A percentile compares a stretch with the other conserved stretches of the same genome.
phyloP scores from a whole-genome alignment of 164 flowering plant genomes.

The Piper longum region DNA sequence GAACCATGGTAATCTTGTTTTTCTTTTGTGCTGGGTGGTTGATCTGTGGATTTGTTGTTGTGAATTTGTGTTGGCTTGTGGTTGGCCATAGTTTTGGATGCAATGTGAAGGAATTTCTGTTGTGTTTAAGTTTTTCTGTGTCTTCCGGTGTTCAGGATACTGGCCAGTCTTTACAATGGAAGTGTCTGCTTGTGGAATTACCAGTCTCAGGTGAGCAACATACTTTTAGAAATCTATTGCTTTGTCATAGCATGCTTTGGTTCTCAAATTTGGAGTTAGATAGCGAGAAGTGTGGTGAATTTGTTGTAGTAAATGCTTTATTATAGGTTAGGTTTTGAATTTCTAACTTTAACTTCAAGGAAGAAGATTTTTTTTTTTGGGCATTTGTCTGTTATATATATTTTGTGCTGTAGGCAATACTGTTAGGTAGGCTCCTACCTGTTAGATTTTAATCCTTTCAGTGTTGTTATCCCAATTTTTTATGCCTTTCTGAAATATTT shows the following conservation, averaged over 20 bases:
- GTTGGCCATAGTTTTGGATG: neutral
- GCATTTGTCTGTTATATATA: too few species aligned
- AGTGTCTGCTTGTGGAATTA: constrained; percentile 80
- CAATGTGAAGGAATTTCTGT: neutral
- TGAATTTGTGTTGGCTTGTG: too few species aligned
- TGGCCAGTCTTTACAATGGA: constrained; percentile 86
- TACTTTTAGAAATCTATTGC: neutral
- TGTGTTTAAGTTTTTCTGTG: neutral
- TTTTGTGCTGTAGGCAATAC: too few species aligned
- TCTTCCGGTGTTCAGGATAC: constrained; percentile 44
- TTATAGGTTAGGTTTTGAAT: too few species aligned
- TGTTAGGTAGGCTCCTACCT: neutral
- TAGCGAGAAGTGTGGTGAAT: too few species aligned
- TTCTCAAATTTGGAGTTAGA: too few species aligned
- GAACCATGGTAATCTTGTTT: constrained; percentile 49
- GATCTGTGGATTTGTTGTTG: too few species aligned
- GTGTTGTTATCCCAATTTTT: neutral
- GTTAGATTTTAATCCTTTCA: neutral
- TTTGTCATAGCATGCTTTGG: too few species aligned
- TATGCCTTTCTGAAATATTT: neutral
- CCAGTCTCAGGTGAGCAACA: constrained; percentile 48
- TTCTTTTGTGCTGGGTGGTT: neutral
- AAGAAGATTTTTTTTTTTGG: too few species aligned
- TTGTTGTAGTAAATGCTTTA: too few species aligned
- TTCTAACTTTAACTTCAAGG: too few species aligned